These are phyloP conservation scores for Clohesyomyces aquaticus DNA, from an alignment of 495 filamentous ascomycete genomes.

Conservation along the genomic window DNA sequence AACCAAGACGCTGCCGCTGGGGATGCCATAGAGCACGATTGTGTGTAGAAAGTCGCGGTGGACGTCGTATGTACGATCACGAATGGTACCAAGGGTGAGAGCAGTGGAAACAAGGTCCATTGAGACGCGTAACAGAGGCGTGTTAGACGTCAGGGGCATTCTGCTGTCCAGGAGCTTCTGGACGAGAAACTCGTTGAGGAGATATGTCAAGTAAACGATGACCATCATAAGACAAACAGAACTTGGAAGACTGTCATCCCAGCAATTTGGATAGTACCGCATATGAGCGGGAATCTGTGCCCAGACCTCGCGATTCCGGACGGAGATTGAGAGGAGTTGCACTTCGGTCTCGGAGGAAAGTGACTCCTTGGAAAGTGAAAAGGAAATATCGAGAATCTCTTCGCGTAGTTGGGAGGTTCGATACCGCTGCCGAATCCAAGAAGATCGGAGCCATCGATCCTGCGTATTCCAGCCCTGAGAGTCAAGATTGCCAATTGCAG, in stretches of 20 bases:
- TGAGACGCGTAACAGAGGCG: slow-evolving; percentile 8
- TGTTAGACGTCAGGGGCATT: slow-evolving; percentile 6
- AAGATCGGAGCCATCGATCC: slow-evolving; percentile 1
- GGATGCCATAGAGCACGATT: slow-evolving; percentile 26
- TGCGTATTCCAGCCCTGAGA: slow-evolving; percentile 28
- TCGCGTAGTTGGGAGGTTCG: slow-evolving; percentile 12
- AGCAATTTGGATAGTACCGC: slow-evolving; percentile 19
- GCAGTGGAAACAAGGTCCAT: slow-evolving; percentile 15
- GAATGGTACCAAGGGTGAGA: slow-evolving; percentile 5
- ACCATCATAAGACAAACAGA: slow-evolving; percentile 16
- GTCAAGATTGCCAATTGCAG: slow-evolving; percentile 5
- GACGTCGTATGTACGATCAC: slow-evolving; percentile 27
- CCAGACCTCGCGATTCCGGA: slow-evolving; percentile 9
- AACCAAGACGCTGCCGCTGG: slow-evolving; percentile 16
- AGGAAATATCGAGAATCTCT: slow-evolving; percentile 31
- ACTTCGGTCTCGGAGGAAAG: slow-evolving; percentile 1
- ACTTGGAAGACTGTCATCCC: not conserved
- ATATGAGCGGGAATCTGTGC: slow-evolving; percentile 5
- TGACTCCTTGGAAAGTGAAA: slow-evolving; percentile 19
- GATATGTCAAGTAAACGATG: slow-evolving; percentile 18
- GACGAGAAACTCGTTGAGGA: slow-evolving; percentile 33
- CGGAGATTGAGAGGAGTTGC: slow-evolving; percentile 26
- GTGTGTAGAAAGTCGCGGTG: slow-evolving; percentile 16
- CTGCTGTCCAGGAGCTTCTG: slow-evolving; percentile 19
- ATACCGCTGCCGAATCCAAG: slow-evolving; percentile 19